Conservation (phyloP, 495 filamentous ascomycete genomes). For the Annulohypoxylon nitens region DNA sequence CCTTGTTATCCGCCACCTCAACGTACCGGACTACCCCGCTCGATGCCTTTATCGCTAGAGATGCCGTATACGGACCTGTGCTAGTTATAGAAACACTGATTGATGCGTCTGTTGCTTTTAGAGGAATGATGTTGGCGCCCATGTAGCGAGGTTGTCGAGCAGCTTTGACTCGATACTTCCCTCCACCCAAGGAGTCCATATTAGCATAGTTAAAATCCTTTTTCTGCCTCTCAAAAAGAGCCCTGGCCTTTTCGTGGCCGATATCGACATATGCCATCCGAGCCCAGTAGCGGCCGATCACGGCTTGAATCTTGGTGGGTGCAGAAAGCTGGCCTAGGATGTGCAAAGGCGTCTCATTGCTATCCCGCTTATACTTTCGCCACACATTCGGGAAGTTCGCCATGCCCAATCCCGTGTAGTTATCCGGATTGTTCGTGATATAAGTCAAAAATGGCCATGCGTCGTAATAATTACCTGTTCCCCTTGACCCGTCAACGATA, state of each 20-base stretch:
- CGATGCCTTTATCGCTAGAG: conserved; percentile 51
- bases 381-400: conserved; percentile 56
- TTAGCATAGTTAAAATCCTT: conserved; percentile 58
- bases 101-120: conserved; percentile 51
- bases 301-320: conserved; percentile 51
- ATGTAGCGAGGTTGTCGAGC: conserved; percentile 59
- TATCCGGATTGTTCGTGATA: conserved; percentile 60
- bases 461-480: conserved; percentile 55
- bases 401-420: conserved; percentile 54
- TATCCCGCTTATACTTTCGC: conserved; percentile 56
- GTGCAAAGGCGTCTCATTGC: conserved; percentile 62
- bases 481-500: conserved; percentile 57
- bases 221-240: conserved; percentile 49
- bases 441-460: conserved; percentile 60
- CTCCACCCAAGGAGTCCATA: conserved; percentile 53
- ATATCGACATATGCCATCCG: conserved; percentile 63
- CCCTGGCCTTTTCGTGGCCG: conserved; percentile 55
- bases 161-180: conserved; percentile 58
- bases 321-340: conserved; percentile 53
- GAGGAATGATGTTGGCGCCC: conserved; percentile 61
- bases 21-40: conserved; percentile 51
- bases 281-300: conserved; percentile 62
- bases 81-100: conserved; percentile 52
- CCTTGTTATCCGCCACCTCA: conserved; percentile 44
- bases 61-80: conserved; percentile 51